Evolutionary conservation across 768 basidiomycete genomes (phyloP).

Genomic region (Russula vinacea): DNA sequence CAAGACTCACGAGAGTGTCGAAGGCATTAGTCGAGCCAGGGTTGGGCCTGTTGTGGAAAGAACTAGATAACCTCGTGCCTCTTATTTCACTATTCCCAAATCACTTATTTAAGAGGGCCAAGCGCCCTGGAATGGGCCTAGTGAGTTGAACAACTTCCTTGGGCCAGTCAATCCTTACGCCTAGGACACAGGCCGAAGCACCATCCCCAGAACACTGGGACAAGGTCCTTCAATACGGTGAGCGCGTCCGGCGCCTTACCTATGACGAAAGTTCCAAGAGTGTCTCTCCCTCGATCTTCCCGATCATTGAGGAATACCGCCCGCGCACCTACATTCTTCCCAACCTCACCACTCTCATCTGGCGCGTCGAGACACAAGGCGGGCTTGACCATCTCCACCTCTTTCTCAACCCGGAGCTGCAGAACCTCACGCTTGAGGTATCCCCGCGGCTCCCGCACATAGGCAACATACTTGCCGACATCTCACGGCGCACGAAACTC

Average conservation of each 20-base stretch:
- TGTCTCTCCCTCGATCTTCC: conserved; percentile 62
- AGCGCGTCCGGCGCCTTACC: conserved; percentile 62
- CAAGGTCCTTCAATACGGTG: conserved; percentile 59
- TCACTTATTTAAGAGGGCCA: conserved; percentile 62
- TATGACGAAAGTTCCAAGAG: conserved; percentile 68
- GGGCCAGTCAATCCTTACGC: conserved; percentile 17
- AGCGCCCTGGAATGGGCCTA: conserved; percentile 72
- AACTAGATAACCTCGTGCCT: conserved; percentile 71
- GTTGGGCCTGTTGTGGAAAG: conserved; percentile 71
- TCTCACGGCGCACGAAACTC: conserved; percentile 61
- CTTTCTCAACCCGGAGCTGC: conserved; percentile 65
- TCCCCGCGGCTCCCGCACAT: conserved; percentile 56
- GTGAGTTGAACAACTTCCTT: conserved; percentile 42
- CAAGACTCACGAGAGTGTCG: conserved; percentile 72
- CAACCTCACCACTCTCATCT: conserved; percentile 62
- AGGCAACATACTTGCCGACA: conserved; percentile 57
- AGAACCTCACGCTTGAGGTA: conserved; percentile 59
- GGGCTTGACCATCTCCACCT: conserved; percentile 61
- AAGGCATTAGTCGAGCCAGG: conserved; percentile 69
- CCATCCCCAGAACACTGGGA: conserved; percentile 72
- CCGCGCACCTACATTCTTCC: conserved; percentile 66
- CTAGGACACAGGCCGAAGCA: conserved; percentile 46
- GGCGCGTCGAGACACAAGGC: conserved; percentile 66
- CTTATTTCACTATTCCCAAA: conserved; percentile 69
- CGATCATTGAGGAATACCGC: conserved; percentile 60